Conservation (phyloP, 2,329 filamentous ascomycete species). For the Pyrenochaeta sp. region DNA sequence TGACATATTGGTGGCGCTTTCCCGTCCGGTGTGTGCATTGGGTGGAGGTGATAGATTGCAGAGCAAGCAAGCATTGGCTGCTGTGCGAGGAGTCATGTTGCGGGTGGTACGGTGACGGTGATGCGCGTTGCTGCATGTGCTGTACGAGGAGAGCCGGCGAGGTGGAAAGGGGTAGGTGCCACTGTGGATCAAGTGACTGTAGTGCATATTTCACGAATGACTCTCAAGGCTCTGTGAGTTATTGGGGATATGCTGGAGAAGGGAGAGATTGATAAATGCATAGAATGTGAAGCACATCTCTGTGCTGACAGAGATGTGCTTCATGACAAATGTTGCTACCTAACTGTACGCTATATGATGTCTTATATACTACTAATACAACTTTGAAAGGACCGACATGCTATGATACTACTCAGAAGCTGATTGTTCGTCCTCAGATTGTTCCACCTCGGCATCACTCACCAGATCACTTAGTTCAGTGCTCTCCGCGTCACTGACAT, state of each 20-base stretch:
- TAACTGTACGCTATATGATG: not conserved
- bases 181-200: not conserved
- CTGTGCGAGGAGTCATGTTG: slow-evolving; percentile 2
- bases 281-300: too few relatives aligned
- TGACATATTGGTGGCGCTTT: too few relatives aligned
- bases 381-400: not conserved
- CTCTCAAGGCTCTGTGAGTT: not conserved
- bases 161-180: not conserved
- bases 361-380: not conserved
- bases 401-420: not conserved
- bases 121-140: too few relatives aligned
- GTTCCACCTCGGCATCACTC: slow-evolving; percentile 36
- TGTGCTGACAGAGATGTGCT: too few relatives aligned
- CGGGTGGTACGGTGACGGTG: too few relatives aligned
- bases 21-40: too few relatives aligned
- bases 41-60: too few relatives aligned
- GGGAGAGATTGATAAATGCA: not conserved
- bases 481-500: slow-evolving; percentile 17
- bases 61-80: too few relatives aligned
- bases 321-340: too few relatives aligned
- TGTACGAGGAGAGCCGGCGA: too few relatives aligned
- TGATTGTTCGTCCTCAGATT: slow-evolving; percentile 9
- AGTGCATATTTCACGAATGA: too few relatives aligned
- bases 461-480: slow-evolving; percentile 32
- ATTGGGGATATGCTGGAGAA: not conserved